Conservation (phyloP, 805 yeast species). For the Ogataea naganishii region DNA sequence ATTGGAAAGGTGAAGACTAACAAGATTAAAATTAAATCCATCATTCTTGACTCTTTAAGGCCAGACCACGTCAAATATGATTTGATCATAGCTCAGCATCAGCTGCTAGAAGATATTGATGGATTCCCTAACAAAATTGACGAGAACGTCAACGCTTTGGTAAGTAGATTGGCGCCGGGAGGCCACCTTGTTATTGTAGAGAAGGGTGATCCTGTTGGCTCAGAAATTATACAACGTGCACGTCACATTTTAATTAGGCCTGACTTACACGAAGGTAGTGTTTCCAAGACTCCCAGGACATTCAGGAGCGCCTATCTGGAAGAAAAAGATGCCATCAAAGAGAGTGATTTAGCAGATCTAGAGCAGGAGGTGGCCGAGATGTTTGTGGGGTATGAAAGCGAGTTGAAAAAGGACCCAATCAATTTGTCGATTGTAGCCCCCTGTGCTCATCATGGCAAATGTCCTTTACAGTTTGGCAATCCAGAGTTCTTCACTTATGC, state of each 20-base stretch:
- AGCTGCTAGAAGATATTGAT: conserved; percentile 50
- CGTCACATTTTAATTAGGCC: conserved; percentile 89
- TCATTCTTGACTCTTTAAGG: conserved; percentile 38
- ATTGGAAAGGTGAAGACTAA: conserved; percentile 51
- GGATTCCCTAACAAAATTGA: conserved; percentile 72
- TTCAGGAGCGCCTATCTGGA: conserved; percentile 43
- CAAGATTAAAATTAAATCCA: conserved; percentile 44
- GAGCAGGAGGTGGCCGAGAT: conserved; percentile 12
- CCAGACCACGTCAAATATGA: conserved; percentile 58
- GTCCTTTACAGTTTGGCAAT: conserved; percentile 78
- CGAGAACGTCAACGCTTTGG: conserved; percentile 46
- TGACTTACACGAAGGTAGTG: conserved; percentile 45
- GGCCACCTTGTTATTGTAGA: conserved; percentile 79
- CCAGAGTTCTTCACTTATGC: conserved; percentile 53
- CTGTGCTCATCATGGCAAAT: conserved; percentile 77
- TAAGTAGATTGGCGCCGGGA: conserved; percentile 59
- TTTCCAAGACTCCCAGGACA: conserved; percentile 63
- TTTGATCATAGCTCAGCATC: conserved; percentile 76
- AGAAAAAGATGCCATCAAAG: conserved; percentile 5
- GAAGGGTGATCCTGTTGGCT: conserved; percentile 85
- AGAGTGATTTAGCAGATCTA: conserved; percentile 6
- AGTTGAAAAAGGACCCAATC: conserved; percentile 19
- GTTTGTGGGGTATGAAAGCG: conserved; percentile 9
- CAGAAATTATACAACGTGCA: conserved; percentile 83
- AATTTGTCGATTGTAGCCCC: conserved; percentile 75